Conservation (phyloP, 106 monocot species). For the Alisma plantagoaquatica region DNA sequence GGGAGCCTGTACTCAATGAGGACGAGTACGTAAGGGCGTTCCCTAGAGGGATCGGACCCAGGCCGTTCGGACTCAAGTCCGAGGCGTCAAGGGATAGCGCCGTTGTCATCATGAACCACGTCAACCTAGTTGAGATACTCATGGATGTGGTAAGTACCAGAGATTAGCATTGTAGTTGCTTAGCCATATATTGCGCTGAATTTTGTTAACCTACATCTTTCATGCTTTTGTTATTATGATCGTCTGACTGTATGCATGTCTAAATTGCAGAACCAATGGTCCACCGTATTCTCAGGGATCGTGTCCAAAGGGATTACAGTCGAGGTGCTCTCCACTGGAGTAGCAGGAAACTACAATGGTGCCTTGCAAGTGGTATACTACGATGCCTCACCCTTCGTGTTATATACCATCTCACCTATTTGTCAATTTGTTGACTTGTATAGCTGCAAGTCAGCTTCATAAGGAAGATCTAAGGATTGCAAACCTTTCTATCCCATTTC, state of each 20-base stretch:
- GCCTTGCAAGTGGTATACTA: conserved; percentile 99
- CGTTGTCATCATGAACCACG: conserved; percentile 76
- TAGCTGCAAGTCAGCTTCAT: too few relatives aligned
- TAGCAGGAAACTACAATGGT: conserved; percentile 95
- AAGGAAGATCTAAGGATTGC: too few relatives aligned
- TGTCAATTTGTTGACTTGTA: too few relatives aligned
- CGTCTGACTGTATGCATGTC: too few relatives aligned
- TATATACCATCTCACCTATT: too few relatives aligned
- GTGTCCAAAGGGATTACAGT: conserved; percentile 76
- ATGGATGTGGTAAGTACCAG: conserved; percentile 86
- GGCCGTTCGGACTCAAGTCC: conserved; percentile 47
- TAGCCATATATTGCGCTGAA: too few relatives aligned
- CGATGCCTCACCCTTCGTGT: too few relatives aligned
- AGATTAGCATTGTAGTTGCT: too few relatives aligned
- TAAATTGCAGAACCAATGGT: conserved; percentile 78
- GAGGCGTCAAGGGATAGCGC: conserved; percentile 71
- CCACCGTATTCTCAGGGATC: conserved; percentile 64
- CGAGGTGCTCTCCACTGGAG: conserved; percentile 91
- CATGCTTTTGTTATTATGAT: too few relatives aligned
- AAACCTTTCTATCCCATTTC: too few relatives aligned
- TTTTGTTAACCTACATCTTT: too few relatives aligned
- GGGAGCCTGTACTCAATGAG: conserved; percentile 50
- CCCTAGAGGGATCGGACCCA: conserved; percentile 64
- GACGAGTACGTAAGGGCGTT: conserved; percentile 69
- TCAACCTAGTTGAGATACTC: conserved; percentile 77